Base-by-base conservation (phyloP, 2,329 filamentous ascomycete species). In the Clathrospora elynae region DNA sequence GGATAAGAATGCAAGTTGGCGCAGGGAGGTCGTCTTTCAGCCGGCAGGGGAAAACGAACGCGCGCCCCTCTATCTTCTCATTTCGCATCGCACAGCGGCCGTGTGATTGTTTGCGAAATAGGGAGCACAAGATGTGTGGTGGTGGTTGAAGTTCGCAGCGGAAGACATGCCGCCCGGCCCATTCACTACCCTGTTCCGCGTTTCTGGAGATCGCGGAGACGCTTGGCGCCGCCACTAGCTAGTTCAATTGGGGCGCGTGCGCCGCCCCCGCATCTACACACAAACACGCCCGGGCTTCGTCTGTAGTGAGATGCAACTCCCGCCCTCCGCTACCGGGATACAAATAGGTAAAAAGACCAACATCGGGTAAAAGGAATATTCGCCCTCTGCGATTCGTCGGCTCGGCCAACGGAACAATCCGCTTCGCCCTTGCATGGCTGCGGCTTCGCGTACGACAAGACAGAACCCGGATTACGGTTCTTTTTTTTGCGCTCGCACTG, bases 301-400 rank as follows among this genome's bases (percentile, higher is more conserved):
- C n/a, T n/a, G n/a, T n/a, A n/a, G n/a, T 34, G 20, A 41, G 34
- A 35, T 38, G n/a, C 45, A 44, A 45, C 16, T 54, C 47, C 46
- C 47, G 34, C 39, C 36, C 29, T 30, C 39, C 34, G 37, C 32
- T 38, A 39, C 46, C 35, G 40, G 48, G 44, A 30, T 49, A 33
- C 47, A 54, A 46, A 38, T 44, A 39, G 30, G 26, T 32, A 20
- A n/a, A n/a, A n/a, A n/a, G n/a, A n/a, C n/a, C n/a, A n/a, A n/a
- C 29, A 35, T 58, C 65, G 65, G 64, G 44, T 67, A 65, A 67
- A 68, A 42, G 65, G 65, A 67, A 48, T 35, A 41, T 36, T 41
- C 37, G 29, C 26, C 25, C 23, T 12, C 37, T 53, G 46, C 53
- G 23, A 67, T 64, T 67, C 57, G 62, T 38, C 37, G 46, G 36